phyloP scores from a whole-genome alignment of 2,329 filamentous ascomycete genomes.

The Lomentospora prolificans region DNA sequence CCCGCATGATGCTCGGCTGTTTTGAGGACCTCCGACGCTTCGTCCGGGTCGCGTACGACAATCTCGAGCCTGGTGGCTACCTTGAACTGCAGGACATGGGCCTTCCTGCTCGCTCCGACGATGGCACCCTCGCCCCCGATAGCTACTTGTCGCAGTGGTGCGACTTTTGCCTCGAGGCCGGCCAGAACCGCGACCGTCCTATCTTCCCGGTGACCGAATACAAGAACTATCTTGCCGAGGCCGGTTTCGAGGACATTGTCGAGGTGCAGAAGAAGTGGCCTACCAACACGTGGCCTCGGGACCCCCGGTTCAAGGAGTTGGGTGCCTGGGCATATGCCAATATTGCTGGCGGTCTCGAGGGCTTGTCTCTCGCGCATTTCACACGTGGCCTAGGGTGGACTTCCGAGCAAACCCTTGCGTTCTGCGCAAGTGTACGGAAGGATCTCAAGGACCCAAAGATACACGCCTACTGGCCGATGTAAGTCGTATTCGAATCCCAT shows the following conservation, averaged over 20 bases:
- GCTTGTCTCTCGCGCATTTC: slow-evolving; percentile 21
- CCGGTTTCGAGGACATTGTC: slow-evolving; percentile 42
- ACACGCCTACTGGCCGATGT: slow-evolving; percentile 24
- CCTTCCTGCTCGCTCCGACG: slow-evolving; percentile 20
- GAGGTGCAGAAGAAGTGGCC: slow-evolving; percentile 40
- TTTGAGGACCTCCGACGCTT: slow-evolving; percentile 21
- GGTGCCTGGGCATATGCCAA: slow-evolving; percentile 19
- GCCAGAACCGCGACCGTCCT: slow-evolving; percentile 25
- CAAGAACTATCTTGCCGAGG: slow-evolving; percentile 32
- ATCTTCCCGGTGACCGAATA: slow-evolving; percentile 24
- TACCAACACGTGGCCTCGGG: slow-evolving; percentile 40
- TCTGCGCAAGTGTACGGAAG: slow-evolving; percentile 18
- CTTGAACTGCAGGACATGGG: slow-evolving; percentile 22
- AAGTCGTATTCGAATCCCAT: slow-evolving; percentile 10
- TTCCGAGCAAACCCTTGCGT: slow-evolving; percentile 18
- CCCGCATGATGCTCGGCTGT: slow-evolving; percentile 20
- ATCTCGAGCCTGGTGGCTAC: slow-evolving; percentile 27
- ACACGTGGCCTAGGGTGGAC: slow-evolving; percentile 22
- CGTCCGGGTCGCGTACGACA: slow-evolving; percentile 20
- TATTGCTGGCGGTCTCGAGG: slow-evolving; percentile 18
- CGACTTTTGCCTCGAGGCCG: slow-evolving; percentile 28
- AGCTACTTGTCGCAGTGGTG: slow-evolving; percentile 21
- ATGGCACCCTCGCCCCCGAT: slow-evolving; percentile 19
- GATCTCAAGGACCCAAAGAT: slow-evolving; percentile 19
- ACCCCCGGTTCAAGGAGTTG: slow-evolving; percentile 39